These are phyloP conservation scores for Linaria vulgaris DNA, from an alignment of 257 asterid species.

Conservation along the genomic window DNA sequence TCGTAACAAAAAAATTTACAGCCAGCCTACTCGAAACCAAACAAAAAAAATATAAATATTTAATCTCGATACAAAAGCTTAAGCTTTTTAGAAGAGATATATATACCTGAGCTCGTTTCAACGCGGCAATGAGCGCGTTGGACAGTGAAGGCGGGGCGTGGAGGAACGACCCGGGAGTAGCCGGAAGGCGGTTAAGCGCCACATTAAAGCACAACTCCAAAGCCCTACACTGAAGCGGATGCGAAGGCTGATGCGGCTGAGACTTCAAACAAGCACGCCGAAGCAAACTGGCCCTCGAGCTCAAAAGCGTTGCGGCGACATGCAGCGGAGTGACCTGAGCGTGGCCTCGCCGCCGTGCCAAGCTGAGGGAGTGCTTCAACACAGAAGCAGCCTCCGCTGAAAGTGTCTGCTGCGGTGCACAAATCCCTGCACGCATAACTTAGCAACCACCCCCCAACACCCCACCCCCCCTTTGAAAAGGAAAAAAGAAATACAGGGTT, in stretches of 20 bases:
- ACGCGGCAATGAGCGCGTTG: slow-evolving; percentile 78
- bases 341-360: slow-evolving; percentile 83
- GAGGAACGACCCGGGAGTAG: slow-evolving; percentile 55
- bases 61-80: too few relatives aligned
- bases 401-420: slow-evolving; percentile 81
- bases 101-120: slow-evolving; percentile 58
- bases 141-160: slow-evolving; percentile 77
- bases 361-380: slow-evolving; percentile 75
- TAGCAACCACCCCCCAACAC: slow-evolving; percentile 40
- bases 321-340: slow-evolving; percentile 91
- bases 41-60: too few relatives aligned
- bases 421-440: slow-evolving; percentile 86
- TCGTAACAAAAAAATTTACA: too few relatives aligned
- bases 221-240: slow-evolving; percentile 68
- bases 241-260: slow-evolving; percentile 40
- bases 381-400: slow-evolving; percentile 93
- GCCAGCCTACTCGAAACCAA: too few relatives aligned
- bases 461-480: slow-evolving; percentile 40
- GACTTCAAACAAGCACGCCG: slow-evolving; percentile 71
- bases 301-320: slow-evolving; percentile 70
- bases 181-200: slow-evolving; percentile 82
- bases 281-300: slow-evolving; percentile 52
- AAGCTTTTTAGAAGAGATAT: too few relatives aligned
- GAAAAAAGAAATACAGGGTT: too few relatives aligned
- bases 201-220: slow-evolving; percentile 88